Evolutionary conservation across 2,329 filamentous ascomycete genomes (phyloP).

Genomic region (Dactylellina haptotyla): DNA sequence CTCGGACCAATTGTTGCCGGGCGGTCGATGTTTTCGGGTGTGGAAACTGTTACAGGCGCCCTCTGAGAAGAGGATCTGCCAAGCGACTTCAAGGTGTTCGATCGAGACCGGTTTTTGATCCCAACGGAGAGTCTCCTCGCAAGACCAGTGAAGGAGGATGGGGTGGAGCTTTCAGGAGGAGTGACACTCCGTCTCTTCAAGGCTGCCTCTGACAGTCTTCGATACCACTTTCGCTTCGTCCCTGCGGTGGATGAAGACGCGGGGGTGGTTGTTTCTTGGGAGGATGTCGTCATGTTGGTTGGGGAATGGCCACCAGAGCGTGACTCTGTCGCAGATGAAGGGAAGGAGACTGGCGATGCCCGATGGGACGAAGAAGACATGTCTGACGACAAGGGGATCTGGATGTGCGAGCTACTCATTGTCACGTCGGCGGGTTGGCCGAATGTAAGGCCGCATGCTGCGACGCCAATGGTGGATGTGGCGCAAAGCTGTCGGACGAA

Average conservation of each 20-base stretch:
- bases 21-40: constrained; percentile 43
- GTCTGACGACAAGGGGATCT: constrained; percentile 29
- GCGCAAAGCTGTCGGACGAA: constrained; percentile 57
- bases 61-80: constrained; percentile 48
- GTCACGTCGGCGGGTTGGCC: constrained; percentile 55
- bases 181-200: constrained; percentile 49
- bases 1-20: constrained; percentile 49
- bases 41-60: constrained; percentile 36
- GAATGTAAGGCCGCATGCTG: constrained; percentile 58
- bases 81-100: constrained; percentile 43
- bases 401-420: constrained; percentile 49
- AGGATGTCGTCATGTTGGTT: constrained; percentile 53
- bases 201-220: constrained; percentile 42
- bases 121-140: constrained; percentile 46
- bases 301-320: constrained; percentile 46
- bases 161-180: constrained; percentile 28
- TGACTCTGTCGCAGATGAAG: constrained; percentile 48
- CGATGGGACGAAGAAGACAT: constrained; percentile 47
- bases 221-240: constrained; percentile 51
- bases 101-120: constrained; percentile 46
- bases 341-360: constrained; percentile 47
- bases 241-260: constrained; percentile 51
- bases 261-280: constrained; percentile 52
- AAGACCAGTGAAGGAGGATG: constrained; percentile 45
- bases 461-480: constrained; percentile 59